These are phyloP conservation scores for Penicillium rolfsii DNA, from an alignment of 2,329 filamentous ascomycete genomes.

Conservation along the genomic window DNA sequence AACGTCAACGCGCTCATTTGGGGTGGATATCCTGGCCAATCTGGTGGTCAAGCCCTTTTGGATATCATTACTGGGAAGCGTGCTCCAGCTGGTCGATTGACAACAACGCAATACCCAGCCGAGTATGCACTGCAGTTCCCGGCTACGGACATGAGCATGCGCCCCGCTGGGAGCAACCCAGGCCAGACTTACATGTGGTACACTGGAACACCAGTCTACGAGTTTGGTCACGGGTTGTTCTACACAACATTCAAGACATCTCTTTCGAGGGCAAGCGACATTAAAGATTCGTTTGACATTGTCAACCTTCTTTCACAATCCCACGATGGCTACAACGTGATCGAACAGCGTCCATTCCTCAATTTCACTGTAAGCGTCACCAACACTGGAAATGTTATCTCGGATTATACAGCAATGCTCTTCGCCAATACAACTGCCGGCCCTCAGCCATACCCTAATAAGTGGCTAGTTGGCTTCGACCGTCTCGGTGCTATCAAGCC, in stretches of 20 bases:
- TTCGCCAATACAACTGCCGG: slow-evolving; percentile 47
- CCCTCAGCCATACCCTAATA: slow-evolving; percentile 47
- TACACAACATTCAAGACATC: slow-evolving; percentile 47
- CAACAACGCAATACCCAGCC: slow-evolving; percentile 45
- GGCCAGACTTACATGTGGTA: slow-evolving; percentile 54
- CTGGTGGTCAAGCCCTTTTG: slow-evolving; percentile 46
- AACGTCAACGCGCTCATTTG: slow-evolving; percentile 49
- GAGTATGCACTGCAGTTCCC: slow-evolving; percentile 49
- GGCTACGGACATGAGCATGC: slow-evolving; percentile 47
- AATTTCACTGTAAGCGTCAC: slow-evolving; percentile 42
- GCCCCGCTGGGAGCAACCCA: slow-evolving; percentile 43
- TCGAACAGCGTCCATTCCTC: slow-evolving; percentile 44
- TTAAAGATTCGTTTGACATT: slow-evolving; percentile 37
- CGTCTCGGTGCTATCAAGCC: slow-evolving; percentile 34
- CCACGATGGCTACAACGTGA: slow-evolving; percentile 30
- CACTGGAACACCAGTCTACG: slow-evolving; percentile 43
- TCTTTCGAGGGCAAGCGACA: neutral
- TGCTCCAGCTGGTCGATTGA: slow-evolving; percentile 48
- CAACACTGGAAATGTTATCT: slow-evolving; percentile 42
- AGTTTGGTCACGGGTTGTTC: slow-evolving; percentile 50
- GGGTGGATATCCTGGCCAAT: slow-evolving; percentile 52
- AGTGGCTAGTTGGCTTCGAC: slow-evolving; percentile 48
- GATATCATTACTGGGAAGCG: slow-evolving; percentile 49
- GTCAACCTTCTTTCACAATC: slow-evolving; percentile 36
- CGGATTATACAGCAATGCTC: slow-evolving; percentile 48